Evolutionary conservation across 108 stramenopile species (phyloP).

Genomic region (Chaetoceros muelleri): DNA sequence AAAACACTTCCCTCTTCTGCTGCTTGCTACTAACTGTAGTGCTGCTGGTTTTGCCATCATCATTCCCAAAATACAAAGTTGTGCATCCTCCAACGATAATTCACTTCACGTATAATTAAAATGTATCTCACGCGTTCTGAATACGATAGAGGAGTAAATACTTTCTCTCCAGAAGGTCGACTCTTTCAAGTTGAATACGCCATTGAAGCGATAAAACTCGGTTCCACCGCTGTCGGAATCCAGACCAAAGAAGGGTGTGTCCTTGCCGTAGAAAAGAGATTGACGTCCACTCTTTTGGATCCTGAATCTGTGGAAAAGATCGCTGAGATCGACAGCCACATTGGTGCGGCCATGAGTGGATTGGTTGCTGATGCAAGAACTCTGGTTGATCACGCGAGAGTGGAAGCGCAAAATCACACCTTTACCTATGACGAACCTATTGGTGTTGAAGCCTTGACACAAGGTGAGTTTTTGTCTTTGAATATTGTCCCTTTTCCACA

Average conservation of each 20-base stretch:
- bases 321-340: constrained; percentile 93
- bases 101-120: constrained; percentile 2
- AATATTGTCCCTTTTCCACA: background rate
- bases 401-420: constrained; percentile 98
- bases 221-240: constrained; percentile 95
- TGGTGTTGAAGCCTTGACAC: constrained; percentile 96
- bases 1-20: constrained; percentile 6
- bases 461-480: constrained; percentile 56
- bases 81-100: background rate
- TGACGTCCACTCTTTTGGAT: constrained; percentile 90
- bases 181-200: constrained; percentile 99
- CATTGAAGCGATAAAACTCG: constrained; percentile 96
- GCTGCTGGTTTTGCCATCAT: background rate
- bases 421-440: constrained; percentile 99
- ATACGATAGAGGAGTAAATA: constrained; percentile 99
- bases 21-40: constrained; percentile 2
- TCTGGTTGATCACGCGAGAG: constrained; percentile 96
- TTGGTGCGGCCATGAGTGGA: constrained; percentile 97
- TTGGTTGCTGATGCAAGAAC: constrained; percentile 96
- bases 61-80: background rate
- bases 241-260: constrained; percentile 92
- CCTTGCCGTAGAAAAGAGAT: constrained; percentile 96
- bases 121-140: constrained; percentile 95
- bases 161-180: constrained; percentile 98
- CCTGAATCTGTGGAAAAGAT: constrained; percentile 95